Conservation (phyloP, 2,329 filamentous ascomycete genomes). For the Pleomassaria siparia region DNA sequence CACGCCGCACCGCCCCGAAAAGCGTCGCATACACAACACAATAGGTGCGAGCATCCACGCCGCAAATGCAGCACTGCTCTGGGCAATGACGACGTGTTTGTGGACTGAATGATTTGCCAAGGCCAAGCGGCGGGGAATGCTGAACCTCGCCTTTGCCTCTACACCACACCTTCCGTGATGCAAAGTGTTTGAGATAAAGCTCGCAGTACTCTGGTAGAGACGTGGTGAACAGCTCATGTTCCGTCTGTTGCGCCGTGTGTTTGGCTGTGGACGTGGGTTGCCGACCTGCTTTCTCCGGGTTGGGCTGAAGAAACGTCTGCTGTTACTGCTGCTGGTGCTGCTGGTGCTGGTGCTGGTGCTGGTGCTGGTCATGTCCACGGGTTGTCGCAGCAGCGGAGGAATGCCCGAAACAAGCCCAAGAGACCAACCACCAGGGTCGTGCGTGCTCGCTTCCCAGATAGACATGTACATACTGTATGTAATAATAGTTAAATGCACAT, state of each 20-base stretch:
- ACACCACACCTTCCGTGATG: not conserved
- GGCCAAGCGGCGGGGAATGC: constrained; percentile 1
- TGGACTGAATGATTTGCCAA: not conserved
- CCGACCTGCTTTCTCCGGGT: not conserved
- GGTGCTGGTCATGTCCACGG: not conserved
- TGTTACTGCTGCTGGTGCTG: too few relatives aligned
- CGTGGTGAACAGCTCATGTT: too few relatives aligned
- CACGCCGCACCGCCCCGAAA: not conserved
- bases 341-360: too few relatives aligned
- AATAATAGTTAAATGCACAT: too few relatives aligned
- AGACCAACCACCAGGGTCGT: too few relatives aligned
- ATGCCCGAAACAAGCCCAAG: too few relatives aligned
- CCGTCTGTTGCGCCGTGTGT: not conserved
- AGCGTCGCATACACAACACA: too few relatives aligned
- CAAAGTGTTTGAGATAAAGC: not conserved
- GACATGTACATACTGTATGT: too few relatives aligned
- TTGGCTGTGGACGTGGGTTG: not conserved
- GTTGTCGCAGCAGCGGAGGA: too few relatives aligned
- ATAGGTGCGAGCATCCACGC: not conserved
- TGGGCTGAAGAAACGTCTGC: not conserved
- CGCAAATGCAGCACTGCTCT: not conserved
- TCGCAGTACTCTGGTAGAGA: not conserved
- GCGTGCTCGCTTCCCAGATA: too few relatives aligned
- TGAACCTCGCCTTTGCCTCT: not conserved
- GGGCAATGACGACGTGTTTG: not conserved